Evolutionary conservation across 2,329 filamentous ascomycete genomes (phyloP).

Genomic region (Botryotinia convoluta): DNA sequence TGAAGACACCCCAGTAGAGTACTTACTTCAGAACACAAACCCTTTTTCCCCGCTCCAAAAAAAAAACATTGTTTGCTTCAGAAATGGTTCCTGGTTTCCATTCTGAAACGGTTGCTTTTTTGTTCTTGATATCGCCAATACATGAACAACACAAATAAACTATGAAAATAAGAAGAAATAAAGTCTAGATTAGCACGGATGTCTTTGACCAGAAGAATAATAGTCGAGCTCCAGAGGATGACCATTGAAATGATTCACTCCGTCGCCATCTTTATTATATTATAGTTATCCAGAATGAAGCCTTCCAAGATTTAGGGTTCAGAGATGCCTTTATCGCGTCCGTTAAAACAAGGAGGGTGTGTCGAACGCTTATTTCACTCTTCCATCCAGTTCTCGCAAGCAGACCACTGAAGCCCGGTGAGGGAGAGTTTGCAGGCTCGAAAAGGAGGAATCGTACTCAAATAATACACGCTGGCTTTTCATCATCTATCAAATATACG

Average conservation of each 20-base stretch:
- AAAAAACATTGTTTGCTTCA: neutral
- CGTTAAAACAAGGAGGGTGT: constrained; percentile 97
- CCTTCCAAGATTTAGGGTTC: constrained; percentile 63
- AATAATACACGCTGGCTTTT: constrained; percentile 96
- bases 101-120: neutral
- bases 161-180: neutral
- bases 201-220: neutral
- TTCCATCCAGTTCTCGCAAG: constrained; percentile 62
- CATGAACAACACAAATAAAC: neutral
- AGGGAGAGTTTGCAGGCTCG: constrained; percentile 78
- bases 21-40: neutral
- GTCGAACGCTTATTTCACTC: constrained; percentile 99
- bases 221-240: neutral
- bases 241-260: neutral
- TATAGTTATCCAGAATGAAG: constrained; percentile 20
- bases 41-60: neutral
- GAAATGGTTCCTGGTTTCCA: neutral
- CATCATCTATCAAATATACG: constrained; percentile 74
- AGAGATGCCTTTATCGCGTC: constrained; percentile 99
- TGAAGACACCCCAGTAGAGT: neutral
- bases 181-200: neutral
- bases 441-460: constrained; percentile 71
- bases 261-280: neutral
- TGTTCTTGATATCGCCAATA: too few species aligned
- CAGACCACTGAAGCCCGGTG: constrained; percentile 85